Percentiles rank a stretch among this genome's conserved stretches.
Conservation (phyloP, 2,329 filamentous ascomycete species). For the Colletotrichum destructivum region DNA sequence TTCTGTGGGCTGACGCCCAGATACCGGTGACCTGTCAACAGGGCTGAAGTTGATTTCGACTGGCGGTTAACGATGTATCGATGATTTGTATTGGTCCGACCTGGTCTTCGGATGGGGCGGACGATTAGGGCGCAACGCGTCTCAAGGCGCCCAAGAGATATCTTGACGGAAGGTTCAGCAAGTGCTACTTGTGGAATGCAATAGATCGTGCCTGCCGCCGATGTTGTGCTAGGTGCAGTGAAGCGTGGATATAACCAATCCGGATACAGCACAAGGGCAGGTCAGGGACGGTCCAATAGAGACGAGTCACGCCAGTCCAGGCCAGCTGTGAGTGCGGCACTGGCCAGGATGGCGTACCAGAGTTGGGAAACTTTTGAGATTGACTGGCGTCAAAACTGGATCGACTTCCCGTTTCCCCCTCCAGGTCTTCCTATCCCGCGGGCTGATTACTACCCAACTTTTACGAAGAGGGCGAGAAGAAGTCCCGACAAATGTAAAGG, state of each 20-base stretch:
- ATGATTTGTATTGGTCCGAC: neutral
- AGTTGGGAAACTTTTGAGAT: conserved; percentile 33
- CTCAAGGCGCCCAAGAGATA: neutral
- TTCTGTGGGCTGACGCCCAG: neutral
- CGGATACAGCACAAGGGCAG: conserved; percentile 36
- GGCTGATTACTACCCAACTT: conserved; percentile 37
- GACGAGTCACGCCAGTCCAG: conserved; percentile 23
- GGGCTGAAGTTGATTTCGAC: neutral
- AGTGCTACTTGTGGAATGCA: conserved; percentile 16
- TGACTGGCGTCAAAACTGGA: conserved; percentile 42
- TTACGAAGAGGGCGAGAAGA: conserved; percentile 2
- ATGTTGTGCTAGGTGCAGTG: conserved; percentile 19
- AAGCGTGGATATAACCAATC: conserved; percentile 28
- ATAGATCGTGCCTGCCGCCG: conserved; percentile 13
- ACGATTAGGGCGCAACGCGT: neutral
- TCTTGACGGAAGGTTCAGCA: conserved; percentile 13
- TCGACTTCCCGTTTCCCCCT: conserved; percentile 22
- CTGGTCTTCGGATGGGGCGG: neutral
- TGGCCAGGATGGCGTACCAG: conserved; percentile 38
- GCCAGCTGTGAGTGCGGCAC: conserved; percentile 36
- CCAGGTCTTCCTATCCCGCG: conserved; percentile 36
- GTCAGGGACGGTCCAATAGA: conserved; percentile 40
- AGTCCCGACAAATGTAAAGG: conserved; percentile 1
- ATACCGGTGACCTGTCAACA: neutral
- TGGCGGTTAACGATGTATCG: neutral